These are phyloP conservation scores for Myrmaecium sp. DNA, from an alignment of 2,329 filamentous ascomycete species.

Conservation along the genomic window DNA sequence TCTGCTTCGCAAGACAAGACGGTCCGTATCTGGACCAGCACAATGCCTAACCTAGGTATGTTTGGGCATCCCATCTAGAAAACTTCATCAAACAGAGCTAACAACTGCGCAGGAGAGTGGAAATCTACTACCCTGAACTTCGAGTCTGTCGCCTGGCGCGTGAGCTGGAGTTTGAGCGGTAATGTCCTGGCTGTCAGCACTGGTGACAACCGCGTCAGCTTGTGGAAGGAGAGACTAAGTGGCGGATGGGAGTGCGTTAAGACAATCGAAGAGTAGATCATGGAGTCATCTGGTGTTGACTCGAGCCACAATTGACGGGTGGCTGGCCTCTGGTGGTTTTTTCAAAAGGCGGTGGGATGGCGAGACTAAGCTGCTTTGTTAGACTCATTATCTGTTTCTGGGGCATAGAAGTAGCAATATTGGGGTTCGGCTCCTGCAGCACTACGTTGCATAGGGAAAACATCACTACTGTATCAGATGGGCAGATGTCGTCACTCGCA, in stretches of 20 bases:
- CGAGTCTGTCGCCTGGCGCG: slow-evolving; percentile 81
- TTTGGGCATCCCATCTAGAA: slow-evolving; percentile 29
- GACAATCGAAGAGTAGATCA: slow-evolving; percentile 87
- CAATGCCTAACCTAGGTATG: slow-evolving; percentile 17
- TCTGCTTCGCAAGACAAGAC: slow-evolving; percentile 93
- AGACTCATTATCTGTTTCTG: no score
- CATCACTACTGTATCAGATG: no score
- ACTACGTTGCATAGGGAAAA: no score
- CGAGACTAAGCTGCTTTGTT: no score
- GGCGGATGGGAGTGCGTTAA: slow-evolving; percentile 97
- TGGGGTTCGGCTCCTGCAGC: no score
- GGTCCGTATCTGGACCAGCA: slow-evolving; percentile 80
- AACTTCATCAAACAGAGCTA: not conserved
- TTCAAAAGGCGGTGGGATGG: no score
- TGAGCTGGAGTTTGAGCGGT: slow-evolving; percentile 93
- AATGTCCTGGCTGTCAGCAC: slow-evolving; percentile 91
- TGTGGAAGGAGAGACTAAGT: slow-evolving; percentile 97
- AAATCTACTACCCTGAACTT: slow-evolving; percentile 72
- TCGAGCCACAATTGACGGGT: no score
- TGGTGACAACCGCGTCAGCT: slow-evolving; percentile 86
- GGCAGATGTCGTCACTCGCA: no score
- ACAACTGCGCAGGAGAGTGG: slow-evolving; percentile 46
- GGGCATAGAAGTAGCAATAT: no score
- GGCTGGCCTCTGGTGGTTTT: no score
- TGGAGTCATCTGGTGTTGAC: not conserved